phyloP scores from a whole-genome alignment of 768 basidiomycete genomes.

The Crassisporium funariophilum region DNA sequence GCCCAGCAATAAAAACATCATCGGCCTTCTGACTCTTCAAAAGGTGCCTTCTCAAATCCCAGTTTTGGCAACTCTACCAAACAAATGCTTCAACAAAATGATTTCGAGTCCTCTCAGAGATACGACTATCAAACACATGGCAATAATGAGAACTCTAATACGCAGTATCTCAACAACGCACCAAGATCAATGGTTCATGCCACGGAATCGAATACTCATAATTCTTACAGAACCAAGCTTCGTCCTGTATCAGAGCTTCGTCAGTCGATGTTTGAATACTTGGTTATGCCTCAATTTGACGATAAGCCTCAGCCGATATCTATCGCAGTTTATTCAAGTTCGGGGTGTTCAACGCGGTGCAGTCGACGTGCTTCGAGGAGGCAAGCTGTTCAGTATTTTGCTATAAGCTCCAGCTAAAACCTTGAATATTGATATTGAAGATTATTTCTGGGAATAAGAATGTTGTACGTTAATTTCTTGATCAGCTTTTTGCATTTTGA shows the following conservation, averaged over 20 bases:
- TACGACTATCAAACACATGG: no score
- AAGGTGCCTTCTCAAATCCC: no score
- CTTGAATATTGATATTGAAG: conserved; percentile 35
- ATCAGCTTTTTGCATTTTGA: background rate
- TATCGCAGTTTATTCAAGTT: conserved; percentile 86
- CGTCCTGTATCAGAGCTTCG: conserved; percentile 75
- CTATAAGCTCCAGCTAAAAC: background rate
- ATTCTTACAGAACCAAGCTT: conserved; percentile 49
- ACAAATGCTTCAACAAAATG: no score
- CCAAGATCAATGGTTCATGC: no score
- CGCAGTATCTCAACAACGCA: no score
- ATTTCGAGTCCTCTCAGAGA: no score
- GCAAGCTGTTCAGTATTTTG: conserved; percentile 41
- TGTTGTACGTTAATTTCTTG: conserved; percentile 47
- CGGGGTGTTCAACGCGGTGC: conserved; percentile 88
- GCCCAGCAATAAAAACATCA: no score
- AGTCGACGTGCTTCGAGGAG: conserved; percentile 78
- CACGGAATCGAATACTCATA: conserved; percentile 11
- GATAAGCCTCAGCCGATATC: conserved; percentile 64
- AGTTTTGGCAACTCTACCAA: no score
- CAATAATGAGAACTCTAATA: no score
- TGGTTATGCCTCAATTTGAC: conserved; percentile 7
- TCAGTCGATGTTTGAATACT: conserved; percentile 33
- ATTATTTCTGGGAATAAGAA: conserved; percentile 63
- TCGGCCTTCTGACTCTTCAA: no score